Evolutionary conservation across 192 early-diverging fungal species (phyloP), one percentile per base, ranked within the genome.

Genomic region (Chytriomyces sp.): DNA sequence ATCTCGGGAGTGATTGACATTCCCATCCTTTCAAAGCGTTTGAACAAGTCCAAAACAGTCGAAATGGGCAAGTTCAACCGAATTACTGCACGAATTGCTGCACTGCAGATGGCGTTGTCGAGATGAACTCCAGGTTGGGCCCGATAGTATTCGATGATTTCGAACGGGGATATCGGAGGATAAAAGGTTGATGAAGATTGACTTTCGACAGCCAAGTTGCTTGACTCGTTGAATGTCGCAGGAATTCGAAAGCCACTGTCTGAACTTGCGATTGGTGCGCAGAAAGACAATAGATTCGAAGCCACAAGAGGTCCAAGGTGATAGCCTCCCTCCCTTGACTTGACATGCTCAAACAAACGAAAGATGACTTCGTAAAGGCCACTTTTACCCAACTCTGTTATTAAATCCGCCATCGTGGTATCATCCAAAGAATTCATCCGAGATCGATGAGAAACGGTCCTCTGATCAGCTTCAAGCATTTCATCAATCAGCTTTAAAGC

Each of bases 291-390:
- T 28, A 71, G n/a, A 26, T 71, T 71, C 18, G 69, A 50, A 13
- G 26, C 50, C 50, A 20, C 9, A 0, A 9, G 69, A 8, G 69
- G 69, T 7, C 69, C 69, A 18, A 71, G 13, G 8, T 20, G 10
- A 71, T 20, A 57, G 13, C 35, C 57, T 43, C 28, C 66, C 11
- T 8, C 44, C 11, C 63, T 16, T 16, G 50, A 16, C 26, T 60
- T 50, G 7, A 71, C 11, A 18, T 50, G 69, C 7, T 16, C 8
- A 45, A 57, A 71, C 10, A 59, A n/a, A 3, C 8, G 9, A 57
- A 71, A 71, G 18, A 71, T 50, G 20, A 50, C 13, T 16, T 71
- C 69, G n/a, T 71, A 71, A 35, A 57, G 26, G 26, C 69, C 69
- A 0, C 23, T 35, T 13, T 59, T 50, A 3, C 69, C 69, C 7